Evolutionary conservation across 2,329 filamentous ascomycete genomes (phyloP).

Genomic region (Aureobasidium namibiae): DNA sequence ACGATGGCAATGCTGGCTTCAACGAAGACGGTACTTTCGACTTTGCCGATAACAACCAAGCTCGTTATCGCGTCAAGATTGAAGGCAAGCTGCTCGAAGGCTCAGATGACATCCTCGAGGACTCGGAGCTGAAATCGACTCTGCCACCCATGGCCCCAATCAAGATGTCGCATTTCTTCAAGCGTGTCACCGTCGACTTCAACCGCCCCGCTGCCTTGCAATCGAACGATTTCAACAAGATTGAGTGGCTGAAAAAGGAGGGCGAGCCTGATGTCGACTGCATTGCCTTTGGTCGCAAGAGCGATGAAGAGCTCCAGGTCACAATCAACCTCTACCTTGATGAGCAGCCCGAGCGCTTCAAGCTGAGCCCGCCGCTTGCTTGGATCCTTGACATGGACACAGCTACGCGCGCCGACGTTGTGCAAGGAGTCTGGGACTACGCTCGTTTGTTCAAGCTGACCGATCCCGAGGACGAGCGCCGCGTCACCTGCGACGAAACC

Average conservation of each 20-base stretch:
- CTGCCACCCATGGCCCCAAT: slow-evolving; percentile 1
- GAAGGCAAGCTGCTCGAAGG: slow-evolving; percentile 68
- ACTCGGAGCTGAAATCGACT: slow-evolving; percentile 14
- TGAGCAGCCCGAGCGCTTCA: slow-evolving; percentile 78
- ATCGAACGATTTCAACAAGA: slow-evolving; percentile 49
- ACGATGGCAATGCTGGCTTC: slow-evolving; percentile 37
- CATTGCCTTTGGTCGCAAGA: slow-evolving; percentile 81
- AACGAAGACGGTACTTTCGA: slow-evolving; percentile 67
- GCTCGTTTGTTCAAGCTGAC: slow-evolving; percentile 77
- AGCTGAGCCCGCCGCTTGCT: slow-evolving; percentile 67
- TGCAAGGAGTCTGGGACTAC: slow-evolving; percentile 94
- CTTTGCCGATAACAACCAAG: slow-evolving; percentile 67
- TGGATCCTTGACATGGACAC: slow-evolving; percentile 80
- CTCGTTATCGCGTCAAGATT: slow-evolving; percentile 83
- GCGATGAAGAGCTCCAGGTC: slow-evolving; percentile 87
- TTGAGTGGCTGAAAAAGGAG: slow-evolving; percentile 75
- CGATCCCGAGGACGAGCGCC: slow-evolving; percentile 90
- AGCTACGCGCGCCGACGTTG: slow-evolving; percentile 77
- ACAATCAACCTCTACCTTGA: slow-evolving; percentile 79
- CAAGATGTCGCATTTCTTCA: slow-evolving; percentile 64
- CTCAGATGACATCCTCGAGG: slow-evolving; percentile 42
- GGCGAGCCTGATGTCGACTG: slow-evolving; percentile 73
- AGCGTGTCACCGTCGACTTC: slow-evolving; percentile 60
- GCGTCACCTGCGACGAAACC: slow-evolving; percentile 80
- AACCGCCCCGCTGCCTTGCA: slow-evolving; percentile 56